Percentiles rank a stretch among this genome's conserved stretches.
These are phyloP conservation scores for Aspergillus tubingensis DNA, from an alignment of 2,329 filamentous ascomycete genomes.

Conservation along the genomic window DNA sequence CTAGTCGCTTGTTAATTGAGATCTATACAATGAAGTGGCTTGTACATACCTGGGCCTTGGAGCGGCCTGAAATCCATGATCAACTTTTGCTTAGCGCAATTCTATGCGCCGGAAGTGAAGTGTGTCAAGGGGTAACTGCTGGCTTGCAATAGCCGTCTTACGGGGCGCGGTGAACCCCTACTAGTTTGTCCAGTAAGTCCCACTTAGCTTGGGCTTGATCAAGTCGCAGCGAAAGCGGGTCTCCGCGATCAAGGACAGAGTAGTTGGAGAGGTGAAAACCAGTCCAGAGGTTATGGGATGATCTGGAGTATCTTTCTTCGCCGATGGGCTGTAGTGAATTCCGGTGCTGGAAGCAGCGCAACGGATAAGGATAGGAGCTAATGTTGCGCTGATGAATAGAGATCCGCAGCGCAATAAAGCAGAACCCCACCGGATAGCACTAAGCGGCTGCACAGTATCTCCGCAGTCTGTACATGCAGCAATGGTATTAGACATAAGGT, in stretches of 20 bases:
- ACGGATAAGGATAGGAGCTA: conserved; percentile 1
- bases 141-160: background rate
- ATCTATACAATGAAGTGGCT: background rate
- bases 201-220: background rate
- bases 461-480: conserved; percentile 2
- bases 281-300: background rate
- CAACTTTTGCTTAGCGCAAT: background rate
- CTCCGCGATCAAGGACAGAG: no score
- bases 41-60: conserved; percentile 30
- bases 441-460: conserved; percentile 16
- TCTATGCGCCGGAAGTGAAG: background rate
- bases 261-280: background rate
- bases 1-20: conserved; percentile 41
- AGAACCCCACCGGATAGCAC: conserved; percentile 22
- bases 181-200: background rate
- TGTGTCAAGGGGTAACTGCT: background rate
- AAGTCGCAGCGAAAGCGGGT: background rate
- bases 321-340: background rate
- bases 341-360: background rate
- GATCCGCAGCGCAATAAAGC: conserved; percentile 3
- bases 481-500: background rate
- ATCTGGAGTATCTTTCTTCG: background rate
- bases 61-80: conserved; percentile 30
- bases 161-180: background rate
- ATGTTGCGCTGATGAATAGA: conserved; percentile 1